Conservation (phyloP, 2,329 filamentous ascomycete species). For the Mollisiaceae sp. region DNA sequence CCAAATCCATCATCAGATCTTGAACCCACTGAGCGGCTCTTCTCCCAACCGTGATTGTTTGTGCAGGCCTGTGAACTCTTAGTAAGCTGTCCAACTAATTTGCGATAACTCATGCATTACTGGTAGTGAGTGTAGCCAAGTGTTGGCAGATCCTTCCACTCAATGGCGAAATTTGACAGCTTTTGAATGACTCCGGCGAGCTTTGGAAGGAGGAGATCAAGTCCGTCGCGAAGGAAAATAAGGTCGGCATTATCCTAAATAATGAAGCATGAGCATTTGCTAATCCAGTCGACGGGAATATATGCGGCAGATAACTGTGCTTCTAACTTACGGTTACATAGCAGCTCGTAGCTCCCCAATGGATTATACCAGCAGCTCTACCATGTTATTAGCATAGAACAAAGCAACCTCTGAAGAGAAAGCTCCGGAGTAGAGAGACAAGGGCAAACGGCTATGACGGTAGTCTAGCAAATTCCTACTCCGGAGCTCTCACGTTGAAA, state of each 20-base stretch:
- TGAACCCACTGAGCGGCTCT: slow-evolving; percentile 56
- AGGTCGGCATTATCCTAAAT: slow-evolving; percentile 72
- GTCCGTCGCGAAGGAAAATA: slow-evolving; percentile 72
- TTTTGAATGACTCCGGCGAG: slow-evolving; percentile 80
- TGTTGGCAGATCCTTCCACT: slow-evolving; percentile 64
- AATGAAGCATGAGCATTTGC: background rate
- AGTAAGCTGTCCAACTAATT: no score
- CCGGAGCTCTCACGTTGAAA: no score
- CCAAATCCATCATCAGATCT: slow-evolving; percentile 76
- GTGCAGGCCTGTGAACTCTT: no score
- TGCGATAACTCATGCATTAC: slow-evolving; percentile 14
- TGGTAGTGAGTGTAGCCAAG: slow-evolving; percentile 18
- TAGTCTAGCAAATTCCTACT: no score
- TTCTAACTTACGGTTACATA: slow-evolving; percentile 23
- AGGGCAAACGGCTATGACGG: background rate
- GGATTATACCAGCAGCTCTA: slow-evolving; percentile 78
- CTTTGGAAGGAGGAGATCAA: slow-evolving; percentile 79
- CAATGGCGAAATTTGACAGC: slow-evolving; percentile 71
- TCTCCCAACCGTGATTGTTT: slow-evolving; percentile 39
- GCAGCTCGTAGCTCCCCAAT: slow-evolving; percentile 59
- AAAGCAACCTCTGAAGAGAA: no score
- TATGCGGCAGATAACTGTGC: background rate
- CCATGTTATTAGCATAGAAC: no score
- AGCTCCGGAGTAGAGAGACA: no score
- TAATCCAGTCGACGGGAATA: background rate